Evolutionary conservation across 1,139 yeast genomes (phyloP).

Genomic region (Scheffersomyces parashehatae): DNA sequence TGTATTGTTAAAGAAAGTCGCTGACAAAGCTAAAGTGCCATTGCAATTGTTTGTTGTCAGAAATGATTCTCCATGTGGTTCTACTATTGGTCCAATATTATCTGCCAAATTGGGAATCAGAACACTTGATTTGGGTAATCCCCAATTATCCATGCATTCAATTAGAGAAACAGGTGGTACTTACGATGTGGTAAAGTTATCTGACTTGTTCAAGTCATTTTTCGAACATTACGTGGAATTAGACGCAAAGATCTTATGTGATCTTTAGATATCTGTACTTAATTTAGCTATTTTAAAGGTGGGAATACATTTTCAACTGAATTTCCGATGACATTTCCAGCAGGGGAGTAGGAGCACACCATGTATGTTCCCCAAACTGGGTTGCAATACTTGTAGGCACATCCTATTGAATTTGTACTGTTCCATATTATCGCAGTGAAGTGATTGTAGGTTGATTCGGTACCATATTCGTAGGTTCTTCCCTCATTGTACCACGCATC

Average conservation of each 20-base stretch:
- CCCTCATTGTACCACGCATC: conserved; percentile 44
- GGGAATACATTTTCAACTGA: conserved; percentile 28
- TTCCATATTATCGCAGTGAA: conserved; percentile 25
- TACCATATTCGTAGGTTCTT: conserved; percentile 23
- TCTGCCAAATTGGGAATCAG: conserved; percentile 87
- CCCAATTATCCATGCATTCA: conserved; percentile 94
- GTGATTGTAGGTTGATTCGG: conserved; percentile 15
- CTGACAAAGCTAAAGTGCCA: conserved; percentile 65
- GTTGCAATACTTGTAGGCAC: conserved; percentile 22
- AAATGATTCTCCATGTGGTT: conserved; percentile 93
- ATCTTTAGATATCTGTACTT: conserved; percentile 5
- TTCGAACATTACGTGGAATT: conserved; percentile 43
- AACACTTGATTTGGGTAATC: conserved; percentile 90
- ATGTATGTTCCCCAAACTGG: conserved; percentile 54
- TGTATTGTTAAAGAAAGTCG: conserved; percentile 72
- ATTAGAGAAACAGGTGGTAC: conserved; percentile 93
- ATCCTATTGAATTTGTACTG: conserved; percentile 16
- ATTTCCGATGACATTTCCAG: conserved; percentile 57
- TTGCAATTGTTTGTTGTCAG: conserved; percentile 84
- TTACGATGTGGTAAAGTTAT: conserved; percentile 65
- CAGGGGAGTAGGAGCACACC: conserved; percentile 60
- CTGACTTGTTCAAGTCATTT: conserved; percentile 61
- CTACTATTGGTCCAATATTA: conserved; percentile 93
- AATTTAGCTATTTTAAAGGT: neutral
- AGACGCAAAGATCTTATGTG: conserved; percentile 30